Base-by-base conservation (phyloP, 1,284 basidiomycete species). In the Trametes sp. region DNA sequence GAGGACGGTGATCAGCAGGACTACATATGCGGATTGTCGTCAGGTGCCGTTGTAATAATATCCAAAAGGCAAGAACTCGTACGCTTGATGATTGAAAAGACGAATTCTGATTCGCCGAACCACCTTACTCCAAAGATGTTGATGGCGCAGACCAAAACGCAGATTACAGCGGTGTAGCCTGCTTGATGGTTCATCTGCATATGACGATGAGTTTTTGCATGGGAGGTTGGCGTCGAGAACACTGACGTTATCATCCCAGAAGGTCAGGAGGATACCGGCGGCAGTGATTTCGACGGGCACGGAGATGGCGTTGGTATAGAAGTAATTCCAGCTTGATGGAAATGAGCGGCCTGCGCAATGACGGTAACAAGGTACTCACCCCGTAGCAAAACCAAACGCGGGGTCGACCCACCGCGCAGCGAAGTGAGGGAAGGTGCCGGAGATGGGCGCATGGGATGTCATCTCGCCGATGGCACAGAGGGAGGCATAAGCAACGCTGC, bases 201-300 rank as follows among this genome's bases (percentile, higher is more conserved):
- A 2, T 57, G 11, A 46, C 28, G 11, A 21, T 16, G 45, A 46
- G 7, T 33, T 51, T 2, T 21, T n/a, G 21, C 26, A 35, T 23
- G 21, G 45, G 59, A 31, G 54, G 29, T 53, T 28, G 14, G 31
- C 21, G 31, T 53, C 9, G 42, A n/a, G 2, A 28, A 28, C 28
- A 62, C 65, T 53, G 10, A 87, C 87, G 61, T 89, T 76, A 11
- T 70, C 53, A 73, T 93, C 90, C 94, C 94, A 95, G 78, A 89
- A 95, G 1, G 85, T 83, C 63, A 94, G 78, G 46, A 96, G 76
- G 57, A 94, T 85, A 35, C 85, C 82, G 7, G 91, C 88, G 1
- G 93, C 92, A 1, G 87, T 87, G 59, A 95, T 82, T 76, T 96
- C 94, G 33, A 88, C 86, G 9, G 93, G 90, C 14, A 87, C 80